Percentiles rank a stretch among this genome's conserved stretches.
phyloP scores from a whole-genome alignment of 2,329 filamentous ascomycete species.

The Phaeosphaeria sp. region DNA sequence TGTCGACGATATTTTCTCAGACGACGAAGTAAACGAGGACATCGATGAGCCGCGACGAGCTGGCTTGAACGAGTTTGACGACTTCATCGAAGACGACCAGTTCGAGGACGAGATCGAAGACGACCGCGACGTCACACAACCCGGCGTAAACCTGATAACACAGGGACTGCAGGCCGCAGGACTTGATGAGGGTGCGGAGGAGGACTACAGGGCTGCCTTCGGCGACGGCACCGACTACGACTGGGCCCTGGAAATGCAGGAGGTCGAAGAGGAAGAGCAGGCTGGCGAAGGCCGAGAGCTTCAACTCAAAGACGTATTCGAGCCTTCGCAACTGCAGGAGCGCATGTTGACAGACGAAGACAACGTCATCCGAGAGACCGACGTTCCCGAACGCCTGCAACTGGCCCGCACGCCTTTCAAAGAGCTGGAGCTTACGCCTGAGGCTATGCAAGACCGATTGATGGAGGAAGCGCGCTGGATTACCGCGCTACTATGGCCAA shows the following conservation, averaged over 20 bases:
- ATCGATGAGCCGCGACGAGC: slow-evolving; percentile 50
- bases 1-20: slow-evolving; percentile 92
- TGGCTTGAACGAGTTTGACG: slow-evolving; percentile 53
- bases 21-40: slow-evolving; percentile 79
- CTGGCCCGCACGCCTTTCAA: slow-evolving; percentile 89
- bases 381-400: slow-evolving; percentile 94
- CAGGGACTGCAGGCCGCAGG: slow-evolving; percentile 80
- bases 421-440: slow-evolving; percentile 77
- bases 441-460: slow-evolving; percentile 68
- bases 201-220: slow-evolving; percentile 96
- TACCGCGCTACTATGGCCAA: slow-evolving; percentile 84
- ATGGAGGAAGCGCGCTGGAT: slow-evolving; percentile 94
- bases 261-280: slow-evolving; percentile 79
- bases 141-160: slow-evolving; percentile 71
- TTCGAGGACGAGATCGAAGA: slow-evolving; percentile 85
- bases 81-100: slow-evolving; percentile 97
- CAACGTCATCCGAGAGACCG: slow-evolving; percentile 84
- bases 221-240: slow-evolving; percentile 95
- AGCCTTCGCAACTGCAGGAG: slow-evolving; percentile 92
- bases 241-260: slow-evolving; percentile 89
- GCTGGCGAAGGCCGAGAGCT: slow-evolving; percentile 81
- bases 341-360: slow-evolving; percentile 96
- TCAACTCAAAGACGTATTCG: slow-evolving; percentile 96
- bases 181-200: slow-evolving; percentile 88
- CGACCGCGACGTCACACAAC: slow-evolving; percentile 79